Evolutionary conservation across 495 filamentous ascomycete species (phyloP).

Genomic region (Annulohypoxylon bovei): DNA sequence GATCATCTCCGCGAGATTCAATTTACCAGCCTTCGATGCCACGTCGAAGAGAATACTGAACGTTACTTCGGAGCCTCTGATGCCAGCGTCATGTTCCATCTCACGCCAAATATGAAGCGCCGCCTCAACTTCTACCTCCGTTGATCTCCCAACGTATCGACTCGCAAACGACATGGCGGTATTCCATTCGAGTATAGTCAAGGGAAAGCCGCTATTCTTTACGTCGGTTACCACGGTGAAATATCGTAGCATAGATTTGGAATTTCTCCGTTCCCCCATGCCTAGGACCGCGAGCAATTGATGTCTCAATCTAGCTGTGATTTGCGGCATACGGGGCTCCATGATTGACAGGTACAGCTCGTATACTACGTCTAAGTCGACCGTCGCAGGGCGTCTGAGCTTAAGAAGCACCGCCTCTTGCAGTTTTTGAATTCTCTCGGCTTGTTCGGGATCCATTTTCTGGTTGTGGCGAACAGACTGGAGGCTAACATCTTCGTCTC

Average conservation of each 20-base stretch:
- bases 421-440: slow-evolving; percentile 47
- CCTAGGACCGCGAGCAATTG: slow-evolving; percentile 75
- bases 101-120: slow-evolving; percentile 86
- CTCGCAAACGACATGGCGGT: slow-evolving; percentile 81
- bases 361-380: slow-evolving; percentile 54
- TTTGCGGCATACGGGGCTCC: slow-evolving; percentile 71
- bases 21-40: slow-evolving; percentile 85
- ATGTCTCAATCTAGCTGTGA: slow-evolving; percentile 68
- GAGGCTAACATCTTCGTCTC: slow-evolving; percentile 55
- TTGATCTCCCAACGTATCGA: slow-evolving; percentile 71
- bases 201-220: slow-evolving; percentile 68
- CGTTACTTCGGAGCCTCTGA: slow-evolving; percentile 73
- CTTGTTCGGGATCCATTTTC: slow-evolving; percentile 36
- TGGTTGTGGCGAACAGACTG: slow-evolving; percentile 49
- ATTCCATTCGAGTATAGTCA: slow-evolving; percentile 79
- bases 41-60: slow-evolving; percentile 94
- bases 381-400: slow-evolving; percentile 44
- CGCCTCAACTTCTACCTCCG: slow-evolving; percentile 70
- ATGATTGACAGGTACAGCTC: slow-evolving; percentile 55
- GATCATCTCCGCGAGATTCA: slow-evolving; percentile 81
- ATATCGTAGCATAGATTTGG: slow-evolving; percentile 77
- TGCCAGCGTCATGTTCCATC: slow-evolving; percentile 79
- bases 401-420: slow-evolving; percentile 45
- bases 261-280: slow-evolving; percentile 64
- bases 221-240: slow-evolving; percentile 86